A percentile compares a stretch with the other conserved stretches of the same genome.
phyloP scores from a whole-genome alignment of 306 rosid genomes.

The Sphenostylis stenocarpa region DNA sequence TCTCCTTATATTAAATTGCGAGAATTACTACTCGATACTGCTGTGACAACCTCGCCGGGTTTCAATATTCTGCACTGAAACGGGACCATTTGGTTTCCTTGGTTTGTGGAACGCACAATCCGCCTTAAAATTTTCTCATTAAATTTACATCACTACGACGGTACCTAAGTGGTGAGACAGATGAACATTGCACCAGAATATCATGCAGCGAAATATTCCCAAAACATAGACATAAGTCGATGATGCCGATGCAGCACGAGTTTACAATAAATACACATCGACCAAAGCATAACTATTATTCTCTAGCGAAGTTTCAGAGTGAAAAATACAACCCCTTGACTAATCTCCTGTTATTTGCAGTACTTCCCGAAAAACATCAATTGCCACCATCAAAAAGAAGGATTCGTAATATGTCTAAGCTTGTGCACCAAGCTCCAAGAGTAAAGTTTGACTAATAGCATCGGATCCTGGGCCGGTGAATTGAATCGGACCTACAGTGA shows the following conservation, averaged over 20 bases:
- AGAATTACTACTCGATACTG: neutral
- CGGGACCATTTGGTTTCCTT: neutral
- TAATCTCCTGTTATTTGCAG: conserved; percentile 27
- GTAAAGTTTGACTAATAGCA: conserved; percentile 75
- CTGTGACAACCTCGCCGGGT: neutral
- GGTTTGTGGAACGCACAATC: neutral
- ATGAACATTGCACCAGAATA: neutral
- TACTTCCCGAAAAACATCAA: conserved; percentile 14
- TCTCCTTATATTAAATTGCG: neutral
- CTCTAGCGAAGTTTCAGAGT: neutral
- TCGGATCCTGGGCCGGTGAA: conserved; percentile 77
- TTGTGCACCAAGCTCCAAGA: conserved; percentile 76
- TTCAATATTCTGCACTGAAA: neutral
- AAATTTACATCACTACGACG: neutral
- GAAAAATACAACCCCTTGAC: neutral
- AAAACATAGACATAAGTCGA: neutral
- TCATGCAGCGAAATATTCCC: conserved; percentile 13
- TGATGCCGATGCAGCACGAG: neutral
- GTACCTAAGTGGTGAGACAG: neutral
- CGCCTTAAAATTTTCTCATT: neutral
- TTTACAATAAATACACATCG: conserved; percentile 7
- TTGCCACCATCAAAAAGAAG: conserved; percentile 13
- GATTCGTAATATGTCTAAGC: conserved; percentile 39
- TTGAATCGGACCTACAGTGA: conserved; percentile 85
- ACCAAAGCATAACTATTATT: neutral